phyloP scores from a whole-genome alignment of 2,329 filamentous ascomycete genomes.

The Thermomyces lanuginosus region DNA sequence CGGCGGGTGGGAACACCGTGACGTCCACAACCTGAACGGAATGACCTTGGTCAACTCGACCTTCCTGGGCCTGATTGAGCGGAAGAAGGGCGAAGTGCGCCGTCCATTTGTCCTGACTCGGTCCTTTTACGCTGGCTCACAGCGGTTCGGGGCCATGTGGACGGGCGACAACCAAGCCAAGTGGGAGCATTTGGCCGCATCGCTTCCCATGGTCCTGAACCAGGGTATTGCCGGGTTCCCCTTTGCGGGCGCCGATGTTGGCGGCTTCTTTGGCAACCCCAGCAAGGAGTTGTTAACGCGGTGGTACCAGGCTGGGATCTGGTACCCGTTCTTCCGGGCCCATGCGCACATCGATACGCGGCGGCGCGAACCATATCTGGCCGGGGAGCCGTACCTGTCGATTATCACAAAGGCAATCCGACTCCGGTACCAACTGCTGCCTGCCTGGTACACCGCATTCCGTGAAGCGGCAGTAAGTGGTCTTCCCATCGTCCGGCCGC shows the following conservation, averaged over 20 bases:
- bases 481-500: constrained; percentile 73
- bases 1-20: constrained; percentile 88
- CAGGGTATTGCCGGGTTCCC: constrained; percentile 88
- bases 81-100: constrained; percentile 69
- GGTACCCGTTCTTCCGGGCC: constrained; percentile 95
- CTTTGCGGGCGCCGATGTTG: constrained; percentile 88
- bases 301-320: constrained; percentile 93
- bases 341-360: constrained; percentile 95
- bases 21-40: constrained; percentile 90
- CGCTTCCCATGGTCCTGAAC: constrained; percentile 83
- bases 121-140: constrained; percentile 79
- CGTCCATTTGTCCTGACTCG: constrained; percentile 88
- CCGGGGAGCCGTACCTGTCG: constrained; percentile 64
- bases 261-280: constrained; percentile 95
- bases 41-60: constrained; percentile 93
- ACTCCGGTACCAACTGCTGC: constrained; percentile 74
- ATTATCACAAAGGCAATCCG: constrained; percentile 81
- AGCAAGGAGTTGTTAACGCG: constrained; percentile 78
- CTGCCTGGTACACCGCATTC: constrained; percentile 95
- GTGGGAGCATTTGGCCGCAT: constrained; percentile 79
- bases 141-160: constrained; percentile 91
- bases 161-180: constrained; percentile 92
- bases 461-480: constrained; percentile 71
- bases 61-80: constrained; percentile 64
- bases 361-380: constrained; percentile 80